A percentile compares a stretch with the other conserved stretches of the same genome.
These are phyloP conservation scores for Cercospora nicotianae DNA, from an alignment of 2,329 filamentous ascomycete genomes.

Conservation along the genomic window DNA sequence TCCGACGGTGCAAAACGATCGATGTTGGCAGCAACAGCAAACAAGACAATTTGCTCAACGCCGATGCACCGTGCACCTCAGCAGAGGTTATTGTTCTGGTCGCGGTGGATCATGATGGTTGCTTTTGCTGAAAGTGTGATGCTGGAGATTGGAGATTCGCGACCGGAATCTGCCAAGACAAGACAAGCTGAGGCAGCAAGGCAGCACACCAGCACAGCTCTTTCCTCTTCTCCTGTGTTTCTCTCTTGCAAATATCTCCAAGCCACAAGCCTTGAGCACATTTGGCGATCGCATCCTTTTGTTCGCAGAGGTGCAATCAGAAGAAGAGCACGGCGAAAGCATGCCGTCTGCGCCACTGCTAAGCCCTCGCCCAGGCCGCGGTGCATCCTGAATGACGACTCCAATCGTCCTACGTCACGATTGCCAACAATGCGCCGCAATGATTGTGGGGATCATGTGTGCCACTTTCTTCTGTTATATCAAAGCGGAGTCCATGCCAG, in stretches of 20 bases:
- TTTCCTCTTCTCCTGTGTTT: not conserved
- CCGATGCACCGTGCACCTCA: not conserved
- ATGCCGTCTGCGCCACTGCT: constrained; percentile 9
- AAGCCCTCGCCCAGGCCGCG: constrained; percentile 8
- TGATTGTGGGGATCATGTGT: constrained; percentile 6
- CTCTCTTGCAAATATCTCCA: not conserved
- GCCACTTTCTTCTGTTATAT: constrained; percentile 5
- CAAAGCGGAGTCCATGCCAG: not conserved
- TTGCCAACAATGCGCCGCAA: constrained; percentile 4
- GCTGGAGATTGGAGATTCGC: not conserved
- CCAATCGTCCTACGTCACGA: constrained; percentile 2
- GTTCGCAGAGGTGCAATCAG: not conserved
- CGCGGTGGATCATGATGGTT: not conserved
- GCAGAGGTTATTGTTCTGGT: not conserved
- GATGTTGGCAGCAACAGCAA: not conserved
- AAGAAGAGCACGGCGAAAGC: constrained; percentile 10
- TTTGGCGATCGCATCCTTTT: not conserved
- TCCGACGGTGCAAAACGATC: not conserved
- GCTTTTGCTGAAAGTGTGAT: not conserved
- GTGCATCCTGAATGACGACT: constrained; percentile 3
- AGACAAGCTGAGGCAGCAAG: not conserved
- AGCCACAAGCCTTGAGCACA: not conserved
- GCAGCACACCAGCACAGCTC: not conserved
- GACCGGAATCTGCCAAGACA: not conserved
- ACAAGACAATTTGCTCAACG: not conserved